Base-by-base conservation (phyloP, 1,139 yeast genomes). In the Sugiyamaella grinbergsii region DNA sequence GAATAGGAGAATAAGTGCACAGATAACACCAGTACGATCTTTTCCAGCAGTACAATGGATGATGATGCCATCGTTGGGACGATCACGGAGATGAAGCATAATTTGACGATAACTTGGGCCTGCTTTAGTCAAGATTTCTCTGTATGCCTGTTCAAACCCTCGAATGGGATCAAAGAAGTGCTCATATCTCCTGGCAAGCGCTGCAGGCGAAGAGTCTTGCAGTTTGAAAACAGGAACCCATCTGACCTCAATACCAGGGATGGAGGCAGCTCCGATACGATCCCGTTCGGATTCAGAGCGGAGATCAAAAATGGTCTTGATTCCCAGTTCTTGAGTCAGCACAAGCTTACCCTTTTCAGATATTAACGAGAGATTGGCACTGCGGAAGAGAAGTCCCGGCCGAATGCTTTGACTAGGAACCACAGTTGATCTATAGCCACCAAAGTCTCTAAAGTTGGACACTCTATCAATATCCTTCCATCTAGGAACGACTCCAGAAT, bases 1-100 rank as follows among this genome's bases (percentile, higher is more conserved):
- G 22, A 87, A 67, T 23, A 81, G 68, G 42, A 88, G 71, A 2
- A 87, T 71, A 50, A 88, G 67, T 81, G 88, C 86, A 2, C 83
- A 78, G 56, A 85, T 66, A 11, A 87, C 73, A 0, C 96, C 96
- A 0, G 96, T 88, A 45, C 95, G 76, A 64, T 89, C 96, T 64
- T 87, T 88, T 2, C 96, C 96, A 0, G 94, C 94, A 1, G 91
- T 81, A 66, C 95, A 88, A 63, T 86, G 94, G 64, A 83, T 80
- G 5, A 85, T 69, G 55, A 86, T 71, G 2, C 81, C 79, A 13
- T 72, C 72, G 16, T 71, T 70, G 1, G 77, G 75, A 28, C 72
- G 64, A 55, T 83, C 86, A 41, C 82, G 71, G 39, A 88, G 71
- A 26, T 56, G 60, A 19, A 49, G 47, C 53, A 66, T 37, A 28